These are phyloP conservation scores for Chaetomium strumarium DNA, from an alignment of 2,329 filamentous ascomycete genomes.

Conservation along the genomic window DNA sequence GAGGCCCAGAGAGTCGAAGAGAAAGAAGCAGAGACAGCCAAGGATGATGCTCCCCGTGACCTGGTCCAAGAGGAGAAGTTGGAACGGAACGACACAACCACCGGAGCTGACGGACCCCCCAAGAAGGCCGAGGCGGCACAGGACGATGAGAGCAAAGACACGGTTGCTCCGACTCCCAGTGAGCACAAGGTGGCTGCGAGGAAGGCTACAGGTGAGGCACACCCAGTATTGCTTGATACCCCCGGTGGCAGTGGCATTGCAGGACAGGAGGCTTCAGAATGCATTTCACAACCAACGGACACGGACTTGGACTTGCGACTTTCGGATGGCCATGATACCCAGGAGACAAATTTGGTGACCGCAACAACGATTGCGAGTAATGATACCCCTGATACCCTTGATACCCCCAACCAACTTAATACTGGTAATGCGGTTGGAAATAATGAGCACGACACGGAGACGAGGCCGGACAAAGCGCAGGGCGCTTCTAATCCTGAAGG, in stretches of 20 bases:
- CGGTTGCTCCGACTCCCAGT: constrained; percentile 21
- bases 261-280: constrained; percentile 23
- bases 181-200: constrained; percentile 21
- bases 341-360: constrained; percentile 15
- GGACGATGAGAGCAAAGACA: constrained; percentile 31
- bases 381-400: constrained; percentile 20
- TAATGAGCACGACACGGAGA: constrained; percentile 9
- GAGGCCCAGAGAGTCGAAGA: constrained; percentile 47
- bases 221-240: constrained; percentile 28
- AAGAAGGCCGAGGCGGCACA: constrained; percentile 10
- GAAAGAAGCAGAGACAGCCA: not conserved
- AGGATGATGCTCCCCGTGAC: not conserved
- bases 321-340: constrained; percentile 20
- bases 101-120: constrained; percentile 27
- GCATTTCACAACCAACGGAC: constrained; percentile 25
- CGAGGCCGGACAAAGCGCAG: not conserved
- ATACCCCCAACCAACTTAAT: constrained; percentile 18
- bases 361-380: constrained; percentile 10
- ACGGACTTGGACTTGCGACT: constrained; percentile 21
- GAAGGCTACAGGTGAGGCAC: constrained; percentile 28
- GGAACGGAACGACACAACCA: not conserved
- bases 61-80: constrained; percentile 2
- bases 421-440: constrained; percentile 15
- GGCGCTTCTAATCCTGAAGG: not conserved
- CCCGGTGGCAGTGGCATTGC: constrained; percentile 22